Percentiles rank a stretch among this genome's conserved stretches.
phyloP scores from a whole-genome alignment of 78 protist species.

The Dictyostelium discoideum region DNA sequence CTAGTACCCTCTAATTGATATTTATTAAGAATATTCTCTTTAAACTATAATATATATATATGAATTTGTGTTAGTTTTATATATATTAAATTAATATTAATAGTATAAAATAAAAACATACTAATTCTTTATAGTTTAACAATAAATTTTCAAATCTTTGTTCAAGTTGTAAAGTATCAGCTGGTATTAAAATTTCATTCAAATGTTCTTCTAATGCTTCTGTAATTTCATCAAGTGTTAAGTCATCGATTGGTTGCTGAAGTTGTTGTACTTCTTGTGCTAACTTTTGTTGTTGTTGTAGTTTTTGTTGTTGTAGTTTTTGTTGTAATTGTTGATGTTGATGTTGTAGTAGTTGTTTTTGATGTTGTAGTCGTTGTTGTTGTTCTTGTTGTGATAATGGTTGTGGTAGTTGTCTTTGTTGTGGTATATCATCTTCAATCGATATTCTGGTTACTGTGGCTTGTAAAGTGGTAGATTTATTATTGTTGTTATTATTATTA shows the following conservation, averaged over 20 bases:
- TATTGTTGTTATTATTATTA: not conserved
- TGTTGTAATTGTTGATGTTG: too few species aligned
- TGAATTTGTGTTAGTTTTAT: too few species aligned
- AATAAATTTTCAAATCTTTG: not conserved
- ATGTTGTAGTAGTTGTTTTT: not conserved
- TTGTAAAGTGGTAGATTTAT: not conserved
- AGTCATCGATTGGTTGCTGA: not conserved
- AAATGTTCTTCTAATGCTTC: not conserved
- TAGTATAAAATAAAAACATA: not conserved
- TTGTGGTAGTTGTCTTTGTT: not conserved
- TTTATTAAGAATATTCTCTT: not conserved
- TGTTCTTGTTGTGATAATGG: not conserved
- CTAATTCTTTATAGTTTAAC: not conserved
- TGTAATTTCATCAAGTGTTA: not conserved
- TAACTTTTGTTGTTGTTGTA: not conserved
- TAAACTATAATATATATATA: not conserved
- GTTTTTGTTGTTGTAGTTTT: too few species aligned
- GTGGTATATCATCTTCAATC: not conserved
- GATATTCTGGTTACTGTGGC: not conserved
- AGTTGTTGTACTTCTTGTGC: not conserved
- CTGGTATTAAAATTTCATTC: not conserved
- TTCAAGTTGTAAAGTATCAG: not conserved
- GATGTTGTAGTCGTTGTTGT: not conserved
- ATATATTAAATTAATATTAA: too few species aligned
- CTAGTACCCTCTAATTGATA: not conserved